These are phyloP conservation scores for Blastobotrys proliferans DNA, from an alignment of 1,139 yeast genomes.

Conservation along the genomic window DNA sequence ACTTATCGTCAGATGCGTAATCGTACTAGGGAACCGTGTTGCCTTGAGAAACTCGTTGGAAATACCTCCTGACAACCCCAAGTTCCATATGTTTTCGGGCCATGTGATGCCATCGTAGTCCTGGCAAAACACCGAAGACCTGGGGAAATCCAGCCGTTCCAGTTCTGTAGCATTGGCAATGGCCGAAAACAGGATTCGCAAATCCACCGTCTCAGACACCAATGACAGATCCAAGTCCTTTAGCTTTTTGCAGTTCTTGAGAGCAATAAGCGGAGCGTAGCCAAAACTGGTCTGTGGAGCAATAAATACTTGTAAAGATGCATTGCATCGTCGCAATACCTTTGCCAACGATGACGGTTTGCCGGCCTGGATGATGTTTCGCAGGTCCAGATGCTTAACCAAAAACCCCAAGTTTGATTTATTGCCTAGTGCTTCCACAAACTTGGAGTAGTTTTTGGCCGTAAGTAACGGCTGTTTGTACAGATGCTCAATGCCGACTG, in stretches of 20 bases:
- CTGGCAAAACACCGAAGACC: conserved; percentile 77
- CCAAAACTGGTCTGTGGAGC: conserved; percentile 98
- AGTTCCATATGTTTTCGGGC: conserved; percentile 72
- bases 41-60: conserved; percentile 69
- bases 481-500: conserved; percentile 54
- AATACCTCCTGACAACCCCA: conserved; percentile 85
- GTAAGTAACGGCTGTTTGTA: conserved; percentile 60
- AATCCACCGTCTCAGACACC: conserved; percentile 85
- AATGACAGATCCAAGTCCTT: conserved; percentile 73
- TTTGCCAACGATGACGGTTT: conserved; percentile 87
- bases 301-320: conserved; percentile 58
- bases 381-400: conserved; percentile 53
- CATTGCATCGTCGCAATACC: conserved; percentile 68
- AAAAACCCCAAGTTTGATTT: conserved; percentile 30
- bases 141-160: conserved; percentile 79
- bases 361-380: conserved; percentile 84
- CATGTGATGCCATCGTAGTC: conserved; percentile 52
- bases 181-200: conserved; percentile 72
- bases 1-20: conserved; percentile 70
- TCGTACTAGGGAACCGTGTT: conserved; percentile 66
- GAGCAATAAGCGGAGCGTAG: conserved; percentile 74
- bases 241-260: conserved; percentile 63
- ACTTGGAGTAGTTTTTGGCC: conserved; percentile 63
- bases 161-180: conserved; percentile 58
- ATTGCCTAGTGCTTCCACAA: conserved; percentile 61